Evolutionary conservation across 2,329 filamentous ascomycete genomes (phyloP).

Genomic region (Plectosphaerella plurivora): DNA sequence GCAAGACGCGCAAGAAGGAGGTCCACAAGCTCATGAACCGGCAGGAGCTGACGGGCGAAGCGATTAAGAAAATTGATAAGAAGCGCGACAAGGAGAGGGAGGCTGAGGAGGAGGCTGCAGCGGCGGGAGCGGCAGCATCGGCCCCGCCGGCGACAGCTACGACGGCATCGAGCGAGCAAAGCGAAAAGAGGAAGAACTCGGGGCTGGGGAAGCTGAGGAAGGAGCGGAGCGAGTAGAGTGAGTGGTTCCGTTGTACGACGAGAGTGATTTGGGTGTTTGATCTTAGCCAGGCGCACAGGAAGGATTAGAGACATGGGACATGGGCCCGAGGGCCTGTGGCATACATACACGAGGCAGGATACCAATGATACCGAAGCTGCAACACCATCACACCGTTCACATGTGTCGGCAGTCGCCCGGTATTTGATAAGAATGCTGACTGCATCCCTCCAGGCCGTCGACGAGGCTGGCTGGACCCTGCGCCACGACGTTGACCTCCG

Average conservation of each 20-base stretch:
- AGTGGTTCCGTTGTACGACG: background rate
- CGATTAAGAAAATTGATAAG: constrained; percentile 25
- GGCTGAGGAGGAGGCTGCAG: background rate
- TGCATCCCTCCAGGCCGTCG: too few relatives aligned
- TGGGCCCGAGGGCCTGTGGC: too few relatives aligned
- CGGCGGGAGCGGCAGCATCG: background rate
- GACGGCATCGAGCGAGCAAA: background rate
- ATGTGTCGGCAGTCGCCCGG: background rate
- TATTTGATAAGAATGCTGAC: too few relatives aligned
- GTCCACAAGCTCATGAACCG: constrained; percentile 72
- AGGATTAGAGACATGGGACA: too few relatives aligned
- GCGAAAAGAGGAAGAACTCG: background rate
- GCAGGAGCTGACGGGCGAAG: constrained; percentile 66
- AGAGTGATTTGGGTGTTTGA: too few relatives aligned
- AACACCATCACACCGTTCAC: background rate
- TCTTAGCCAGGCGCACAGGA: too few relatives aligned
- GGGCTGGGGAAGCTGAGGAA: background rate
- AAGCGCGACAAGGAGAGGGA: background rate
- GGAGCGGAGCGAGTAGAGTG: background rate
- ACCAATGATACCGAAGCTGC: too few relatives aligned
- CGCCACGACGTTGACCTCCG: too few relatives aligned
- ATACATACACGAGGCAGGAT: too few relatives aligned
- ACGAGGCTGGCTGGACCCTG: too few relatives aligned
- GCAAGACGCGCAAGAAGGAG: constrained; percentile 78
- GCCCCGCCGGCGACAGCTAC: background rate